Conservation (phyloP, 495 filamentous ascomycete genomes). For the Talaromyces trachyspermus region DNA sequence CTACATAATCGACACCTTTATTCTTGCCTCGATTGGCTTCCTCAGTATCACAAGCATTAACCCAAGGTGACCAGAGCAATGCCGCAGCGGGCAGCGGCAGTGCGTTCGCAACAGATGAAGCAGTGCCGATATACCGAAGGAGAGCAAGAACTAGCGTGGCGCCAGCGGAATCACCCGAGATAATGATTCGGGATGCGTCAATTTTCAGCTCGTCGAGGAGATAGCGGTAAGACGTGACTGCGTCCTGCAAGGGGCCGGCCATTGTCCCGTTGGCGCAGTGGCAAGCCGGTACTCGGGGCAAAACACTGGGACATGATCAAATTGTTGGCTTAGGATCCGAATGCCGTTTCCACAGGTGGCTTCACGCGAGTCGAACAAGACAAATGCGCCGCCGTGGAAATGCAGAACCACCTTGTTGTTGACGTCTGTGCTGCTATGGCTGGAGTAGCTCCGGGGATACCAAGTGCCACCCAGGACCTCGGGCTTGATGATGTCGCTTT, state of each 20-base stretch:
- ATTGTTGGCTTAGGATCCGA: conserved; percentile 8
- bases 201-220: conserved; percentile 23
- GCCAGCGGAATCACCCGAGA: conserved; percentile 38
- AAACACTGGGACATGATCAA: too few species aligned
- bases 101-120: background rate
- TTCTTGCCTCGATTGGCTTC: background rate
- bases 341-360: conserved; percentile 10
- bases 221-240: conserved; percentile 8
- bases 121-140: conserved; percentile 21
- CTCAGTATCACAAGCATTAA: background rate
- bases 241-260: background rate
- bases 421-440: background rate
- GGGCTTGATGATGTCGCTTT: conserved; percentile 9
- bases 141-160: conserved; percentile 30
- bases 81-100: background rate
- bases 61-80: background rate
- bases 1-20: background rate
- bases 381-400: conserved; percentile 14
- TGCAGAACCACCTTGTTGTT: conserved; percentile 10
- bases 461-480: conserved; percentile 13
- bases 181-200: conserved; percentile 21
- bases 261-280: background rate
- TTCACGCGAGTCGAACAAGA: conserved; percentile 10
- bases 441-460: conserved; percentile 11
- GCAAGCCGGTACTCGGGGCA: conserved; percentile 16